Evolutionary conservation across 805 yeast genomes (phyloP), one percentile per base, ranked within the genome.

Genomic region (Ogataea salicorniae): DNA sequence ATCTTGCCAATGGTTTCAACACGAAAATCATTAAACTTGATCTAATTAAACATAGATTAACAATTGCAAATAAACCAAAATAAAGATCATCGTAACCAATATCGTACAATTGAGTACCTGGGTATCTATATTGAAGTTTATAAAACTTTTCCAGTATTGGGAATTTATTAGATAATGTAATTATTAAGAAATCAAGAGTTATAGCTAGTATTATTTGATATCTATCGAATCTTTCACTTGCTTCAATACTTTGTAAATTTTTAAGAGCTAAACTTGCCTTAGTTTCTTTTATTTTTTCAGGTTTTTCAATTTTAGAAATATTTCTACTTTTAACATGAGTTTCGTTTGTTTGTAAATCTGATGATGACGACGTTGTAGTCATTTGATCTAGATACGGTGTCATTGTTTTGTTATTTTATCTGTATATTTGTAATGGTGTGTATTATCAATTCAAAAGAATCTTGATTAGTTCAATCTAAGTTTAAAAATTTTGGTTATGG

Each of bases 21-120:
- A 79, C 54, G 52, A 68, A 76, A 45, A 75, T 73, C 82, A 87
- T 83, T 34, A 78, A 54, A n/a, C 75, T 63, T 5, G 85, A 75
- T 52, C 95, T 71, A 34, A 83, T 58, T 45, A 84, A 74, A 1
- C 81, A 75, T 46, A 83, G 66, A 13, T 70, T 59, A n/a, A 85
- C 66, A 8, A 86, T 71, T 68, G 81, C 77, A 42, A 75, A 70
- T 6, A 76, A 46, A 15, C 83, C 79, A 55, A 76, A 72, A 62
- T 73, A 83, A 2, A 58, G 47, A 57, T 84, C 91, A 52, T 80
- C 74, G 4, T 57, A 44, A 17, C 84, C 84, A 48, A 81, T 76
- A 56, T 76, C 84, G 57, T 81, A 84, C 35, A 62, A 57, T 35
- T 56, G 47, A 2, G 59, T 41, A 29, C 57, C 57, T 29, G 62